These are phyloP conservation scores for Gracilariopsis chorda DNA, from an alignment of 23 red algal species.

Conservation along the genomic window DNA sequence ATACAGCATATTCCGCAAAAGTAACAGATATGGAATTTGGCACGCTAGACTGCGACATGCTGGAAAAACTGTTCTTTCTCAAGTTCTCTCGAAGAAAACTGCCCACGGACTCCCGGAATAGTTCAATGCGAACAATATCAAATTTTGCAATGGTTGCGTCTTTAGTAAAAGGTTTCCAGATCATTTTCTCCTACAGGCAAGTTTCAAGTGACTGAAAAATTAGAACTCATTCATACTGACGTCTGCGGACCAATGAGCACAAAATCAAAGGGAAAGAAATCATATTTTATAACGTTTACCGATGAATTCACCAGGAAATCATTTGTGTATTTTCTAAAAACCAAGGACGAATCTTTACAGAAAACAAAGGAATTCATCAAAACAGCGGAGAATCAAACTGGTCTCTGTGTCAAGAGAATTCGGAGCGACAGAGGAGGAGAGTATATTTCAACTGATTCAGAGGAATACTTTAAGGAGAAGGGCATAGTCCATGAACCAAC, in stretches of 20 bases:
- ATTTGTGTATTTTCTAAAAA: not conserved
- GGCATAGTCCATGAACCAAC: constrained; percentile 28
- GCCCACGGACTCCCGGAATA: not conserved
- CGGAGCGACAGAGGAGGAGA: constrained; percentile 1
- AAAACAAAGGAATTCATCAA: not conserved
- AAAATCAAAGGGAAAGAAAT: not conserved
- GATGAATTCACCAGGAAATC: constrained; percentile 13
- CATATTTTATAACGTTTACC: constrained; percentile 25
- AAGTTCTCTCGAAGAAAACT: not conserved
- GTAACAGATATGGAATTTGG: not conserved
- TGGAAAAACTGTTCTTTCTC: not conserved
- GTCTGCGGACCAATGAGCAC: not conserved
- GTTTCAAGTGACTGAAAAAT: not conserved
- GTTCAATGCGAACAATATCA: not conserved
- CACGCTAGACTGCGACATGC: not conserved
- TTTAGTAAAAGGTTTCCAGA: not conserved
- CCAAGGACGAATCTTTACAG: not conserved
- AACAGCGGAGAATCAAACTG: not conserved
- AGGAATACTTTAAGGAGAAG: not conserved
- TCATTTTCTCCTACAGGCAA: not conserved
- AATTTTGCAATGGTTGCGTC: not conserved
- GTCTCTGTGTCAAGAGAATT: not conserved
- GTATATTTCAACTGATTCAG: not conserved
- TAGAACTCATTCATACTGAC: constrained; percentile 49
- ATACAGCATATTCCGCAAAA: not conserved